Base-by-base conservation (phyloP, 345 rosid genomes). In the Bretschneidera sinensis region DNA sequence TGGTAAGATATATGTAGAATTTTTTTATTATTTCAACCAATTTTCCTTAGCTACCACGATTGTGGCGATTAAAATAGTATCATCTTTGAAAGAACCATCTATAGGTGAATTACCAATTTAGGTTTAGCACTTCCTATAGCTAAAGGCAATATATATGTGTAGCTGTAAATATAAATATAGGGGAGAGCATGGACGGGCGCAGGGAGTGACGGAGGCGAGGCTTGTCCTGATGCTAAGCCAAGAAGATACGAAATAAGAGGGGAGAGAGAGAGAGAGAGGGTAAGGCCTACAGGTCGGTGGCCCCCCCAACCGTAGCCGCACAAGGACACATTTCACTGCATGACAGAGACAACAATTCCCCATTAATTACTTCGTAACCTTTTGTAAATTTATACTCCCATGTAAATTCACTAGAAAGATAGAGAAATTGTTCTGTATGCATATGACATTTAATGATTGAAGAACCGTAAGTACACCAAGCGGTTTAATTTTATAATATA, bases 281-380 rank as follows among this genome's bases (percentile, higher is more conserved):
- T 19, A 39, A 4, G 28, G 51, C 7, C 17, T 13, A 17, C 23
- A 57, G 65, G 55, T 61, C 64, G 59, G 71, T 69, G 72, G 77
- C 57, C 66, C 81, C 81, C 57, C 43, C 43, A n/a, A n/a, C 71
- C 79, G 55, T 54, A 72, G 72, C 69, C 81, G 80, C 74, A 79
- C 76, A 81, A 68, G 72, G 86, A 82, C 86, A 72, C 78, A 67
- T 67, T 67, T 66, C 76, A 62, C 81, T 73, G 81, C 69, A 63
- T 43, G 52, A 70, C 67, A 70, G 75, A 66, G 72, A 72, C 78
- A 63, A 73, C 64, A 56, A 70, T 66, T 63, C 67, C 67, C 75
- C 53, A 65, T 65, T 72, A 63, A 65, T 72, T 39, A 39, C 45
- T 39, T 39, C 16, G 4, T 1, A 9, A 39, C 10, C 45, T 59